Evolutionary conservation across 2,329 filamentous ascomycete species (phyloP), one percentile per base, ranked within the genome.

Genomic region (Colletotrichum sojae): DNA sequence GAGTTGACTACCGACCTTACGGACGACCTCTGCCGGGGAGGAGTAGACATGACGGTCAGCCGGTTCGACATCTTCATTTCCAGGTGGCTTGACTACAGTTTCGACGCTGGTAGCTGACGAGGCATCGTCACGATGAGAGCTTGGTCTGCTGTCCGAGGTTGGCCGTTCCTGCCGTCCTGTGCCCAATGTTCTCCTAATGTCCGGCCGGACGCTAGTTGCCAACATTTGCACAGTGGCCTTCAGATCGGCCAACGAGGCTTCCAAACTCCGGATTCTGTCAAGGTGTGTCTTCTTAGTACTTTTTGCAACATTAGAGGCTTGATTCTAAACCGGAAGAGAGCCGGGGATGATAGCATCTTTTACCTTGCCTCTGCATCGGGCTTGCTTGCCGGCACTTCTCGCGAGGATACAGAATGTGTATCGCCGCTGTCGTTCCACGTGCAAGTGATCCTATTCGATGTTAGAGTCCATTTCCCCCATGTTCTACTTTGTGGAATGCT

Each of bases 371-470:
- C 67, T 15, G 54, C 31, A 22, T 69, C 63, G 8, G 51, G 67
- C 25, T 67, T 69, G 15, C 15, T 52, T 2, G 40, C 40, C 10
- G 62, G 55, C 12, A 56, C 36, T 20, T 69, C 67, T 13, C 51
- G 25, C 5, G 62, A 67, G 43, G 67, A 52, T 27, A 53, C 62
- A 5, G 67, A 69, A 51, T 69, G 56, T 4, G 67, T 69, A 20
- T 69, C 67, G 36, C 67, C 67, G 36, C 67, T 69, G 56, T 69
- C 67, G 20, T 69, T 69, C 67, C 67, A 69, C 36, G 67, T 69
- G 25, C 67, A 69, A 27, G 51, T 67, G 5, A 69, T 69, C 45
- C 67, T 69, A 12, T 5, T 6, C 8, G 18, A 9, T 51, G 5
- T 60, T 57, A 53, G 63, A 9, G 31, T 36, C 6, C 9, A 10